Evolutionary conservation across 2,329 filamentous ascomycete genomes (phyloP).

Genomic region (Trichoderma gracile): DNA sequence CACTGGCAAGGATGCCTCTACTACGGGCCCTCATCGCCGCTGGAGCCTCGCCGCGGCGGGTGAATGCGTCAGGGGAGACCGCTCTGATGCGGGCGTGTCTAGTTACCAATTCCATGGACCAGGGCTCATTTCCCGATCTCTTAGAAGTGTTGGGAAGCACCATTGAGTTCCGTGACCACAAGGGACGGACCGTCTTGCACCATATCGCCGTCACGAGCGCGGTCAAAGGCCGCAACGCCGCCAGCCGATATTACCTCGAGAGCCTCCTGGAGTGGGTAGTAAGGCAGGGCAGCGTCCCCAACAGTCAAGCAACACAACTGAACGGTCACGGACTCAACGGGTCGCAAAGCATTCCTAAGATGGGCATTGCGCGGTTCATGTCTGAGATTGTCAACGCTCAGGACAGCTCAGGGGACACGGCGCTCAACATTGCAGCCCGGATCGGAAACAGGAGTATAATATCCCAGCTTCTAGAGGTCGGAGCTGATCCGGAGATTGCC

Average conservation of each 20-base stretch:
- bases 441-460: conserved; percentile 95
- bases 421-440: conserved; percentile 87
- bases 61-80: conserved; percentile 88
- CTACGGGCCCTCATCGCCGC: conserved; percentile 78
- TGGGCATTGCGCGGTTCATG: conserved; percentile 91
- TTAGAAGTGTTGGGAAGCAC: conserved; percentile 86
- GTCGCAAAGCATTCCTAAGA: conserved; percentile 59
- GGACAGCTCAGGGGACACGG: conserved; percentile 92
- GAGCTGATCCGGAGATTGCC: conserved; percentile 86
- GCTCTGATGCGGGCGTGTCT: conserved; percentile 89
- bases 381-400: conserved; percentile 95
- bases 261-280: conserved; percentile 93
- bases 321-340: conserved; percentile 42
- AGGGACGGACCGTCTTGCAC: conserved; percentile 88
- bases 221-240: conserved; percentile 87
- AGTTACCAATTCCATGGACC: conserved; percentile 92
- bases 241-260: conserved; percentile 94
- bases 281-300: conserved; percentile 70
- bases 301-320: conserved; percentile 47
- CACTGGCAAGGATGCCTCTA: conserved; percentile 80
- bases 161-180: conserved; percentile 86
- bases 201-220: conserved; percentile 96
- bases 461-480: conserved; percentile 92
- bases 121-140: conserved; percentile 84
- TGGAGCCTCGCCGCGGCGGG: conserved; percentile 83